Percentiles rank a stretch among this genome's conserved stretches.
These are phyloP conservation scores for Pseudotulostoma volvatum DNA, from an alignment of 495 filamentous ascomycete species.

Conservation along the genomic window DNA sequence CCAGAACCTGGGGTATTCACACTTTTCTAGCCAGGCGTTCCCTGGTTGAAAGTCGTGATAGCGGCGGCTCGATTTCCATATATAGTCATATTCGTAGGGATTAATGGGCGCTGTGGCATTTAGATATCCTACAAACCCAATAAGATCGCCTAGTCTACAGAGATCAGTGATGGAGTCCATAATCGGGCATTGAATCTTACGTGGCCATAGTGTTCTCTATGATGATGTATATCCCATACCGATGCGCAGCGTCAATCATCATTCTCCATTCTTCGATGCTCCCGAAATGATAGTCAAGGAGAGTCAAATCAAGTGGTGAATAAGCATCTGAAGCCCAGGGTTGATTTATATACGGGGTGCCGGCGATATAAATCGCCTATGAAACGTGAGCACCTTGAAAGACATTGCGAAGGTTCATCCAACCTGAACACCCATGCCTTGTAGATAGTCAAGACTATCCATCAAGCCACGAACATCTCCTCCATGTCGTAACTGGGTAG, in stretches of 20 bases:
- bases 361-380: conserved; percentile 13
- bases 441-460: conserved; percentile 23
- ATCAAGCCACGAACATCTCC: conserved; percentile 19
- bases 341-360: conserved; percentile 23
- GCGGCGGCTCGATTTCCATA: conserved; percentile 24
- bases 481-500: conserved; percentile 23
- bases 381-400: not conserved
- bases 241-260: conserved; percentile 17
- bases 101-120: conserved; percentile 25
- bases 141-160: conserved; percentile 26
- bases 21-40: conserved; percentile 13
- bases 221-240: conserved; percentile 21
- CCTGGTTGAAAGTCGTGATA: conserved; percentile 25
- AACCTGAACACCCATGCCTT: conserved; percentile 25
- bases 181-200: conserved; percentile 6
- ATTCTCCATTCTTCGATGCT: conserved; percentile 19
- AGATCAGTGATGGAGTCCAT: not conserved
- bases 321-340: conserved; percentile 22
- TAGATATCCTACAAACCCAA: conserved; percentile 27
- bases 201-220: conserved; percentile 23
- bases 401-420: not conserved
- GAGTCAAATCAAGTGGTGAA: conserved; percentile 21
- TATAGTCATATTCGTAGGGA: conserved; percentile 21
- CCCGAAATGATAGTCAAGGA: conserved; percentile 21
- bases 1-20: conserved; percentile 20